Evolutionary conservation across 768 basidiomycete genomes (phyloP).

Genomic region (Pulveroboletus sp.): DNA sequence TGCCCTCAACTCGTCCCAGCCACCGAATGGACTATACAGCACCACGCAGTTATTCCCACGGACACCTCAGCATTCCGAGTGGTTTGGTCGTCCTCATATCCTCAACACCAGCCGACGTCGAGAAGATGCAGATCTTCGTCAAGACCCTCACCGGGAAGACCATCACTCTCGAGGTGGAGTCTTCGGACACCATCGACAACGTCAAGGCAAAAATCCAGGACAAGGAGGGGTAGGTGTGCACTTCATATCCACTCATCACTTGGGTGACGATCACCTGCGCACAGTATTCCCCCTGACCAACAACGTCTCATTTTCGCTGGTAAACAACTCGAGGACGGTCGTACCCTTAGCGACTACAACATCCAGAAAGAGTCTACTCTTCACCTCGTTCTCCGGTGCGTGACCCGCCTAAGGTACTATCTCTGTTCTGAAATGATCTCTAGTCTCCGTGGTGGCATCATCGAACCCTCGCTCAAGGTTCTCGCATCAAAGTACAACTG

Average conservation of each 20-base stretch:
- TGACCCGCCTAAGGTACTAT: neutral
- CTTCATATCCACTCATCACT: neutral
- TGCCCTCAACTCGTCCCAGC: conserved; percentile 24
- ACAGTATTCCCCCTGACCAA: conserved; percentile 34
- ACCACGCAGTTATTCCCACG: conserved; percentile 19
- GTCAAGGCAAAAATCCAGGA: conserved; percentile 42
- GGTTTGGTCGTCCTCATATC: neutral
- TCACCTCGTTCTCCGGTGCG: conserved; percentile 92
- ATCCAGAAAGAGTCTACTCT: conserved; percentile 98
- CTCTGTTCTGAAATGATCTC: neutral
- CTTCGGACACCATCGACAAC: conserved; percentile 27
- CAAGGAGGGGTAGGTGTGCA: conserved; percentile 57
- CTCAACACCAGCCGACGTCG: conserved; percentile 4
- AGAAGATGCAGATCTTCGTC: conserved; percentile 69
- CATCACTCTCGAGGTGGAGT: conserved; percentile 29
- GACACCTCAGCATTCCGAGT: neutral
- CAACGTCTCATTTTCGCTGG: conserved; percentile 59
- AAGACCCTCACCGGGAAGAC: conserved; percentile 70
- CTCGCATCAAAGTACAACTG: conserved; percentile 98
- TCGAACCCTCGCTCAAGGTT: conserved; percentile 97
- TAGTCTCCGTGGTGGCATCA: conserved; percentile 67
- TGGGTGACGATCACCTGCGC: conserved; percentile 9
- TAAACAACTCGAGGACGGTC: conserved; percentile 98
- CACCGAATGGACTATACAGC: conserved; percentile 31
- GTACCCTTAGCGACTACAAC: conserved; percentile 95